phyloP scores from a whole-genome alignment of 352 stramenopile genomes.

The Discostella stelligera region DNA sequence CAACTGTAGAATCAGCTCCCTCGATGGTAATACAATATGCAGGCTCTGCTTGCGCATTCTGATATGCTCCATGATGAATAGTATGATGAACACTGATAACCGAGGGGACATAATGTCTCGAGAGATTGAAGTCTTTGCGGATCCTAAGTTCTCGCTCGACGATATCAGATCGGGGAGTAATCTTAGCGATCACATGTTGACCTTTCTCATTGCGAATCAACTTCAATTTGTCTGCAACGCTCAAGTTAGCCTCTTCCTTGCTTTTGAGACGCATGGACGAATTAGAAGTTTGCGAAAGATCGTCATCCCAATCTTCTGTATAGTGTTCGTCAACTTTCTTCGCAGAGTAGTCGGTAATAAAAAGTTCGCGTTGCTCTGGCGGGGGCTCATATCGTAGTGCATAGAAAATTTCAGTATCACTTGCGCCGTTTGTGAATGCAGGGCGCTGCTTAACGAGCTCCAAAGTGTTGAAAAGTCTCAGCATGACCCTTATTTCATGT shows the following conservation, averaged over 20 bases:
- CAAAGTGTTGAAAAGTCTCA: slow-evolving; percentile 82
- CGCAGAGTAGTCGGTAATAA: slow-evolving; percentile 71
- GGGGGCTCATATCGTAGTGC: slow-evolving; percentile 79
- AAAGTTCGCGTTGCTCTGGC: slow-evolving; percentile 58
- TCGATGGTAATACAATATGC: slow-evolving; percentile 84
- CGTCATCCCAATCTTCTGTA: slow-evolving; percentile 78
- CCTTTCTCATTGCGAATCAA: slow-evolving; percentile 78
- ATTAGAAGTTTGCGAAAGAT: slow-evolving; percentile 73
- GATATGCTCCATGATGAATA: slow-evolving; percentile 80
- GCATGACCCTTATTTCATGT: slow-evolving; percentile 81
- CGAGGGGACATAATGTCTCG: slow-evolving; percentile 79
- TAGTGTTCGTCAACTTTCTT: slow-evolving; percentile 67
- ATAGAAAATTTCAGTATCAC: slow-evolving; percentile 83
- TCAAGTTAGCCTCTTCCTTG: slow-evolving; percentile 45
- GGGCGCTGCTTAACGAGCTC: slow-evolving; percentile 82
- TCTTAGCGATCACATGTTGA: slow-evolving; percentile 82
- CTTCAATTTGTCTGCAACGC: slow-evolving; percentile 78
- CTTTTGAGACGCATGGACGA: slow-evolving; percentile 37
- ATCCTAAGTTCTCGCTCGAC: slow-evolving; percentile 80
- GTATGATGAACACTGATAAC: slow-evolving; percentile 84
- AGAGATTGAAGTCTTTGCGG: slow-evolving; percentile 80
- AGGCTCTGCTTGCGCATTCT: slow-evolving; percentile 79
- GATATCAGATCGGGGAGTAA: slow-evolving; percentile 80
- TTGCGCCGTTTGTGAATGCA: slow-evolving; percentile 76
- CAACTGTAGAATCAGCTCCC: slow-evolving; percentile 78